phyloP scores from a whole-genome alignment of 768 basidiomycete species.

The Rhizopogon rudus region DNA sequence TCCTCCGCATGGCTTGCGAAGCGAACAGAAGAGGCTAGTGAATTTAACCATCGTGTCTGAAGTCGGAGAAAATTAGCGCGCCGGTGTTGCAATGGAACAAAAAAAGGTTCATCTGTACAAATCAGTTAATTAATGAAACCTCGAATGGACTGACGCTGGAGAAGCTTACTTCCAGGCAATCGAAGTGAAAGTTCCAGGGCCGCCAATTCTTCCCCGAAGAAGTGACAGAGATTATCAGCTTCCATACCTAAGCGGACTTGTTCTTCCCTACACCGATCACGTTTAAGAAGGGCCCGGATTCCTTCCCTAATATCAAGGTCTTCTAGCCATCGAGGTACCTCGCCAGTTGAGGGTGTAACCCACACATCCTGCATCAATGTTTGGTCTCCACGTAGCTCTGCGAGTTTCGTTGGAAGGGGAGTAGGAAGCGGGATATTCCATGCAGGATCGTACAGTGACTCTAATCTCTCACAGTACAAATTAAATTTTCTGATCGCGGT shows the following conservation, averaged over 20 bases:
- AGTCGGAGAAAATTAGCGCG: conserved; percentile 10
- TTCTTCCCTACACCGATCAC: conserved; percentile 29
- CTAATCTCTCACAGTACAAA: conserved; percentile 18
- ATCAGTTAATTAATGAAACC: neutral
- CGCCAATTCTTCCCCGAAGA: conserved; percentile 26
- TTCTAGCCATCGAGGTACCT: conserved; percentile 27
- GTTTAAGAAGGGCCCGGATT: conserved; percentile 24
- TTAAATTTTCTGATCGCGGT: conserved; percentile 25
- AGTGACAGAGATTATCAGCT: conserved; percentile 30
- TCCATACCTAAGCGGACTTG: conserved; percentile 17
- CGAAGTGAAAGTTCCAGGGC: conserved; percentile 16
- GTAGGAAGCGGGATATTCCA: conserved; percentile 29
- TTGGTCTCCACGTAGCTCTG: conserved; percentile 7
- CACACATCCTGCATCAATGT: conserved; percentile 34
- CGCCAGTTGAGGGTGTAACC: conserved; percentile 16
- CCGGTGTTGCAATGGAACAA: conserved; percentile 1
- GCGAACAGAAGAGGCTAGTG: conserved; percentile 3
- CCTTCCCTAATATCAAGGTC: conserved; percentile 25
- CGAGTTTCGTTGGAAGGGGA: conserved; percentile 26
- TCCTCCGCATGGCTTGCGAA: conserved; percentile 8
- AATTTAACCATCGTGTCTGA: conserved; percentile 15
- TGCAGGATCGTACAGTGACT: conserved; percentile 10
- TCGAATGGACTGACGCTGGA: neutral
- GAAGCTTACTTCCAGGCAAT: conserved; percentile 7
- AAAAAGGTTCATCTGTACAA: conserved; percentile 2